Conservation (phyloP, 2,329 filamentous ascomycete genomes). For the Daldinia eschscholtzii region DNA sequence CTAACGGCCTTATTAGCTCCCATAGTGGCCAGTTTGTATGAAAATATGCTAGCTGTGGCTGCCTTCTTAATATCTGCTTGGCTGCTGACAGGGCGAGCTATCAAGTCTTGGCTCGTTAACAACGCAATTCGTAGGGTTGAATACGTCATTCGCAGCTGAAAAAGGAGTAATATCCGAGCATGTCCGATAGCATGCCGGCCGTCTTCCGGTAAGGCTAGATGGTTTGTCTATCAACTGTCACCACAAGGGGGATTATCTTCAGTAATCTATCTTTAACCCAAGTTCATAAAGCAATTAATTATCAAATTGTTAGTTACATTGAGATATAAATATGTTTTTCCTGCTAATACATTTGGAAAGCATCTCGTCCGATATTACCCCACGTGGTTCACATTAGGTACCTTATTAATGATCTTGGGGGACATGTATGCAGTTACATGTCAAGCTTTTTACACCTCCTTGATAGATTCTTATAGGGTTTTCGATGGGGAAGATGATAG, state of each 20-base stretch:
- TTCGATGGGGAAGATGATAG: background rate
- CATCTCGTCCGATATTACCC: too few species aligned
- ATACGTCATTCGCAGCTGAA: conserved; percentile 4
- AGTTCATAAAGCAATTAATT: too few species aligned
- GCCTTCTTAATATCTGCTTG: background rate
- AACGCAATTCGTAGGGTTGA: background rate
- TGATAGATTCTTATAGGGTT: too few species aligned
- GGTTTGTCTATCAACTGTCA: background rate
- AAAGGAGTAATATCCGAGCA: background rate
- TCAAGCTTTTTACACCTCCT: too few species aligned
- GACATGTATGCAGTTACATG: too few species aligned
- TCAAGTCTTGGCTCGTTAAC: conserved; percentile 3
- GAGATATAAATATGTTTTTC: too few species aligned
- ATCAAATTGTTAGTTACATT: too few species aligned
- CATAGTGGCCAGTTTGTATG: background rate
- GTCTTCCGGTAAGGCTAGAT: background rate
- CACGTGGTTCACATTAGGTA: too few species aligned
- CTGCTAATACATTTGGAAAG: too few species aligned
- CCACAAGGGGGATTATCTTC: too few species aligned
- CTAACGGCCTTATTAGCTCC: background rate
- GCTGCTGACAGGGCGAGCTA: background rate
- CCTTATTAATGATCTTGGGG: too few species aligned
- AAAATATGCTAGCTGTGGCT: background rate
- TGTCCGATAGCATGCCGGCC: background rate
- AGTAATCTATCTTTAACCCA: too few species aligned